Evolutionary conservation across 768 basidiomycete species (phyloP), one percentile per base, ranked within the genome.

Genomic region (Leucosporidium creatinivorum): DNA sequence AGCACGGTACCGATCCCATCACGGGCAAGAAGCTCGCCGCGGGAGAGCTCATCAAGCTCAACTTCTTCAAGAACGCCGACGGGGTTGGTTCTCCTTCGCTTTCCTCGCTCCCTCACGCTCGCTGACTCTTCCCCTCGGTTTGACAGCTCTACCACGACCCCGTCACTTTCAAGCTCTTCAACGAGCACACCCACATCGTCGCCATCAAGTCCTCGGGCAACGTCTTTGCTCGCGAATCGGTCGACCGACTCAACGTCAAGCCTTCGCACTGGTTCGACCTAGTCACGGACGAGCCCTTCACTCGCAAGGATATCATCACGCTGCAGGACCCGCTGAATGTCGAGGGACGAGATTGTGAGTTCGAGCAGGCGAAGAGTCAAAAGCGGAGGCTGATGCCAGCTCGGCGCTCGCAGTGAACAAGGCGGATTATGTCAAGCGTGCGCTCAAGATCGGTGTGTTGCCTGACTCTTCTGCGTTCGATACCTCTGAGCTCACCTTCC

Each of bases 81-180:
- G 75, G 93, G 87, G 76, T 72, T n/a, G 19, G 63, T 50, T 54
- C 44, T 28, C 30, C 7, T n/a, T 48, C n/a, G n/a, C 15, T 6
- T 5, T 15, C 13, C 33, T 23, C 21, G 28, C 58, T 51, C 25
- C 21, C 9, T 1, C n/a, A n/a, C 19, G 12, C 31, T 44, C 23
- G 56, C 19, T 67, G 18, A 18, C 55, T 4, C 28, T 33, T 48
- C 25, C n/a, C 28, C 52, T 63, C 64, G 59, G 58, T 69, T 73
- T 64, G 69, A 61, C 76, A 79, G 4, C 87, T 89, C 0, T 81
- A 85, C 10, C 88, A 96, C 77, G 96, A 99, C 77, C 96, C 96
- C 0, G 92, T 99, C 54, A 91, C 92, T 4, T 99, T 94, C 84
- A 98, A 97, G 77, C 88, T 90, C 3, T 96, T 99, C 83, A 93